These are phyloP conservation scores for Apodospora peruviana DNA, from an alignment of 495 filamentous ascomycete genomes.

Conservation along the genomic window DNA sequence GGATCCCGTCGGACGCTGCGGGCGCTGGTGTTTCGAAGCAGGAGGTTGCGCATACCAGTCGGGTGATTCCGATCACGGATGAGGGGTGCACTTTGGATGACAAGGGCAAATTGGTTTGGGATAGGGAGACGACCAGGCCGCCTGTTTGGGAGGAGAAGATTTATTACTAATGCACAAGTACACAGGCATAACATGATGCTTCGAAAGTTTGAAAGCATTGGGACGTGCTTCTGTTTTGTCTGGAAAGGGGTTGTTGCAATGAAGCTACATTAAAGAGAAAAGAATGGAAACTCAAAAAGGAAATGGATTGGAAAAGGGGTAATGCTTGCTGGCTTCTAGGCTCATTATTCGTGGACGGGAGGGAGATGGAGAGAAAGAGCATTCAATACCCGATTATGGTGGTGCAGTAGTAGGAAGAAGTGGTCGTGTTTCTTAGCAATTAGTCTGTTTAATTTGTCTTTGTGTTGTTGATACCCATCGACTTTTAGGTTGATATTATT, in stretches of 20 bases:
- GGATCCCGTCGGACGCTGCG: conserved; percentile 73
- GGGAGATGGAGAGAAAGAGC: background rate
- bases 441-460: background rate
- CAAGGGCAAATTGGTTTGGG: conserved; percentile 75
- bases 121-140: conserved; percentile 61
- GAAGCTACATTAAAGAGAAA: no score
- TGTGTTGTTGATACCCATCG: conserved; percentile 12
- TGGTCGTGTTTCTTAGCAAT: background rate
- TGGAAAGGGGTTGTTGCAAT: no score
- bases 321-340: no score
- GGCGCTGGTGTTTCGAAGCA: conserved; percentile 76
- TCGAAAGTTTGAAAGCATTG: no score
- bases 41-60: conserved; percentile 66
- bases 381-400: background rate
- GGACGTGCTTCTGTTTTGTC: no score
- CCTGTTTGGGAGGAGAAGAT: conserved; percentile 76
- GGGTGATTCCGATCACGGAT: conserved; percentile 75
- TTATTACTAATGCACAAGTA: conserved; percentile 31
- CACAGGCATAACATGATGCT: no score
- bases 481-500: conserved; percentile 12
- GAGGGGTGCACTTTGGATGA: conserved; percentile 76
- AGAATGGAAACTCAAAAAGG: no score
- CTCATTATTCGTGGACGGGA: background rate
- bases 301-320: no score
- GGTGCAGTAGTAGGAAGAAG: background rate